These are phyloP conservation scores for Sporothrix globosa DNA, from an alignment of 2,329 filamentous ascomycete genomes.

Conservation along the genomic window DNA sequence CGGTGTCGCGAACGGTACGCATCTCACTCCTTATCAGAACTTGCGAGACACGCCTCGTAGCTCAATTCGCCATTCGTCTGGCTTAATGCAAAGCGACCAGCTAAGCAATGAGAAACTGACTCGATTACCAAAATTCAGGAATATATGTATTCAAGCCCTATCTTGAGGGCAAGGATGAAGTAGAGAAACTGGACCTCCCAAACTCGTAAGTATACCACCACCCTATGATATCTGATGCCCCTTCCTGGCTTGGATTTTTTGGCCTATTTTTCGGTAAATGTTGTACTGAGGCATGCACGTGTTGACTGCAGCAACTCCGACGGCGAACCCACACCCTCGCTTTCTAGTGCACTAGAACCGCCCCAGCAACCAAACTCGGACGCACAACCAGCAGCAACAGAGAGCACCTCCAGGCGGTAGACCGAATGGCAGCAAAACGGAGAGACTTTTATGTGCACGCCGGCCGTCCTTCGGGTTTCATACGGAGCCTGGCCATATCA, in stretches of 20 bases:
- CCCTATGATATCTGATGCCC: not conserved
- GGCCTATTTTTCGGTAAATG: not conserved
- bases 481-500: not conserved
- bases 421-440: not conserved
- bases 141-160: conserved; percentile 36
- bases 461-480: not conserved
- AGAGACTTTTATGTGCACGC: not conserved
- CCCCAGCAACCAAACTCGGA: conserved; percentile 17
- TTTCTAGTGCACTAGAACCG: not conserved
- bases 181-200: not conserved
- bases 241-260: conserved; percentile 4
- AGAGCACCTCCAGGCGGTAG: conserved; percentile 1
- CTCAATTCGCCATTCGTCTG: not conserved
- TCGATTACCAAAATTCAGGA: conserved; percentile 19
- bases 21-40: not conserved
- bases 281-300: conserved; percentile 20
- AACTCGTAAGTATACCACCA: conserved; percentile 22
- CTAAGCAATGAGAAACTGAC: not conserved
- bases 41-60: not conserved
- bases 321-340: not conserved
- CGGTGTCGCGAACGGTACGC: conserved; percentile 43
- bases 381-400: not conserved
- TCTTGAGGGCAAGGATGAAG: conserved; percentile 26
- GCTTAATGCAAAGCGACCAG: not conserved
- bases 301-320: conserved; percentile 17